These are phyloP conservation scores for Mimosa bimucronata DNA, from an alignment of 306 rosid species.

Conservation along the genomic window DNA sequence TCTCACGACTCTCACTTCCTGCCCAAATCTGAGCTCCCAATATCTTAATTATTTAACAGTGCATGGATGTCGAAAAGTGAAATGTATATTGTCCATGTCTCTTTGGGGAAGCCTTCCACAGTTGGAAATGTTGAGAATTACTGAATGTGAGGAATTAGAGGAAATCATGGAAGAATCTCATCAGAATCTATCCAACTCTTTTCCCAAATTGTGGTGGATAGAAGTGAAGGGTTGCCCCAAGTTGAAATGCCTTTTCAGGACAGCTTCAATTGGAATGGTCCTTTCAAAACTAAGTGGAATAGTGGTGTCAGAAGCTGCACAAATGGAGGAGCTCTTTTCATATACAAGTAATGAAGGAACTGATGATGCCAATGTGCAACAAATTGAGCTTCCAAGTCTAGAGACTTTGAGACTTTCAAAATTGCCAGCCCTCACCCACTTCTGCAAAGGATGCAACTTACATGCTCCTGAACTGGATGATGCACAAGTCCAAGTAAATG, in stretches of 20 bases:
- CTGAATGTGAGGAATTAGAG: background rate
- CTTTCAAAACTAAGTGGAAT: accelerated
- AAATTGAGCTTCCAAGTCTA: background rate
- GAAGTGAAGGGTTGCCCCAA: background rate
- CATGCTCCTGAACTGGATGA: background rate
- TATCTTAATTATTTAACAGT: background rate
- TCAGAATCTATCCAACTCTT: background rate
- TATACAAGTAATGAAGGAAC: background rate
- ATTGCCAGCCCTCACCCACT: background rate
- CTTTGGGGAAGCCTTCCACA: background rate
- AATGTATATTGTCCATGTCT: background rate
- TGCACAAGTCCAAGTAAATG: background rate
- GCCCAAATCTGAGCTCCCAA: background rate
- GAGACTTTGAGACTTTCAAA: background rate
- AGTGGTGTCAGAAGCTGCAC: background rate
- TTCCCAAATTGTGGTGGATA: accelerated
- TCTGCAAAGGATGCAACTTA: background rate
- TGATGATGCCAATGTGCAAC: background rate
- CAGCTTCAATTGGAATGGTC: background rate
- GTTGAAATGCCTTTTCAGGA: background rate
- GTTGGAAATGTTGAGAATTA: background rate
- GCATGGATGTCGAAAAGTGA: background rate
- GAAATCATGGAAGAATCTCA: background rate
- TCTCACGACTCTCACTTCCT: background rate
- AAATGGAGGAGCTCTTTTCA: background rate